Evolutionary conservation across 1,284 basidiomycete genomes (phyloP), one percentile per base, ranked within the genome.

Genomic region (Agroathelia rolfsii): DNA sequence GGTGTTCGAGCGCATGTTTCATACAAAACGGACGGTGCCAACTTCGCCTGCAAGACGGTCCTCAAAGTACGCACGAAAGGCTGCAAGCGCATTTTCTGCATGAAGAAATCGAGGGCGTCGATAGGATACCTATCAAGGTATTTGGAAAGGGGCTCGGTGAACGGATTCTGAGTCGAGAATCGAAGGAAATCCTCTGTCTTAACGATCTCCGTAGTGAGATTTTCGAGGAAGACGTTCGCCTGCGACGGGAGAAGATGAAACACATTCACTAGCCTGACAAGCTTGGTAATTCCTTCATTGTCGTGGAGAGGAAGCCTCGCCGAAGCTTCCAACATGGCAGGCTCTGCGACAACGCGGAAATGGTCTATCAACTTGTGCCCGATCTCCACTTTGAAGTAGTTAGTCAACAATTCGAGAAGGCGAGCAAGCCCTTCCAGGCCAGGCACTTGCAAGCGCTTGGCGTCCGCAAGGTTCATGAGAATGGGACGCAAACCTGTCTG

Each of bases 371-470:
- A 73, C 61, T 98, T 98, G 56, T 88, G 79, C 6, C 95, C 96
- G 45, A 99, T 98, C 62, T 99, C 95, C 26, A 98, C 94, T 56
- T 98, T 98, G 79, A 99, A 99, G 61, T 99, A 99, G 54, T 95
- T 97, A 29, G 93, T 96, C 36, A 99, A 62, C 5, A 98, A 70
- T 55, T 96, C 90, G 31, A 99, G 64, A 38, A 99, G 71, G n/a
- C 93, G 78, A 9, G 95, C 94, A 15, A 99, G 65, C 4, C 96
- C 95, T 53, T 97, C 90, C 29, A 99, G 62, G 12, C 94, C 93
- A 5, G 88, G 76, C n/a, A 96, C 85, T 3, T 90, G 94, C 18
- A 99, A 69, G 18, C 89, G 78, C 51, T 93, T 92, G 24, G 93
- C 86, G 56, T 99, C 96, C 3, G 93, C 93, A 12, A 99, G 74